Evolutionary conservation across 176 grass and related monocot genomes (phyloP), one percentile per base, ranked within the genome.

Genomic region (Ananas comosus): DNA sequence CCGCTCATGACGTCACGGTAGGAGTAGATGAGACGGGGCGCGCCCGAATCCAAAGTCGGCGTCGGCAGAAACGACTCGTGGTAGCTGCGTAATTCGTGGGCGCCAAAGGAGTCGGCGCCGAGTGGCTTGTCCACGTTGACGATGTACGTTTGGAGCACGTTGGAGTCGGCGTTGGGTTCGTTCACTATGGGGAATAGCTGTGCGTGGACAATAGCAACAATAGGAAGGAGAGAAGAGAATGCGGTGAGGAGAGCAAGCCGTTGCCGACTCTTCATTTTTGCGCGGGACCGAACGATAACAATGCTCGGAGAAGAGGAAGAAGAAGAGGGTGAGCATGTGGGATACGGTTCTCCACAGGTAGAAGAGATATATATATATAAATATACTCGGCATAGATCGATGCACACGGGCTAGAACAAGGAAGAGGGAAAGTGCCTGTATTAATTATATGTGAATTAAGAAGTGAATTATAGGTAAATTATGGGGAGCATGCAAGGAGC

Each of bases 1-100:
- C 83, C 86, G 21, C 83, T 94, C 14, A 86, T 74, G 56, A 89
- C 83, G 73, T 77, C 82, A 69, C 80, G 87, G 65, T 90, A 90
- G 3, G 90, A 92, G 83, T 92, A 92, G 67, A 92, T 67, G 75
- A 88, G 80, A 7, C 83, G 54, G 1, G 54, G 54, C 54, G 16
- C 54, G 54, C 54, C 54, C 64, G 80, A 6, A 13, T 80, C 80
- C 76, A 83, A 80, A 57, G 83, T 56, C 21, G 49, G 51, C 68
- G 88, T 70, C n/a, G 83, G 49, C 72, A 93, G 49, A 7, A 93
- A 79, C 65, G 76, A 79, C 25, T 81, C 86, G 74, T 93, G 90
- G 86, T 80, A 83, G 48, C 68, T 77, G 67, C 54, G 16, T 61
- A 61, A 18, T 18, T 61, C 56, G 7, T 2, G 0, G 4, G 4